phyloP scores from a whole-genome alignment of 495 filamentous ascomycete genomes.

The Hypoxylon lienhwacheense region DNA sequence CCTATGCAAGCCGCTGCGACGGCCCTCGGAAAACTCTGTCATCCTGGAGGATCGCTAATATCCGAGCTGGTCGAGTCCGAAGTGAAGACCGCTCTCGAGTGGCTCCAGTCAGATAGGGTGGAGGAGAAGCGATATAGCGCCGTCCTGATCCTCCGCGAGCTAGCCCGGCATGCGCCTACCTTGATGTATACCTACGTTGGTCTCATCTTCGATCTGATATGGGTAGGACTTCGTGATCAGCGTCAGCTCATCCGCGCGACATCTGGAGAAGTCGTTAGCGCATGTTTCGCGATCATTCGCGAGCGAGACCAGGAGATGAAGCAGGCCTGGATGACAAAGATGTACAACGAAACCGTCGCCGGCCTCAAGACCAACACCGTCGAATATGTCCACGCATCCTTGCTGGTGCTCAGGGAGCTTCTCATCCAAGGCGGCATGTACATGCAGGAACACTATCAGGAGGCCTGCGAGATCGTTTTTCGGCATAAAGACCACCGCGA shows the following conservation, averaged over 20 bases:
- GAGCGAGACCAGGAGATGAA: conserved; percentile 84
- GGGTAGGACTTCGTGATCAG: conserved; percentile 87
- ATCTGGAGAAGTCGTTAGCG: conserved; percentile 84
- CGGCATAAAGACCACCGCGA: conserved; percentile 91
- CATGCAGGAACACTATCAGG: conserved; percentile 86
- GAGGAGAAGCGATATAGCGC: conserved; percentile 91
- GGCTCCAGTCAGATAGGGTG: conserved; percentile 91
- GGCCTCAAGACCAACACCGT: conserved; percentile 78
- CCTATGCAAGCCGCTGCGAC: conserved; percentile 86
- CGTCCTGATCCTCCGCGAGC: conserved; percentile 84
- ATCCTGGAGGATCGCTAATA: conserved; percentile 89
- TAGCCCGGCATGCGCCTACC: conserved; percentile 88
- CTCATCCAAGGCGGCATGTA: conserved; percentile 96
- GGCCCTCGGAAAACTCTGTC: conserved; percentile 84
- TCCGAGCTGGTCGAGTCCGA: conserved; percentile 97
- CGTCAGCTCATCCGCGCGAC: conserved; percentile 90
- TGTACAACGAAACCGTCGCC: conserved; percentile 76
- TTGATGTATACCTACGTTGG: conserved; percentile 89
- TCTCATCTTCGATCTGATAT: conserved; percentile 89
- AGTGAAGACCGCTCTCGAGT: conserved; percentile 91
- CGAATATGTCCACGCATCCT: conserved; percentile 86
- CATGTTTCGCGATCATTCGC: conserved; percentile 91
- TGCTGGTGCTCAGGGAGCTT: conserved; percentile 87
- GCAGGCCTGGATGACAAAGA: conserved; percentile 80
- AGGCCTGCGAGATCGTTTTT: conserved; percentile 87